Conservation (phyloP, 2,329 filamentous ascomycete species). For the Monosporascus sp. region DNA sequence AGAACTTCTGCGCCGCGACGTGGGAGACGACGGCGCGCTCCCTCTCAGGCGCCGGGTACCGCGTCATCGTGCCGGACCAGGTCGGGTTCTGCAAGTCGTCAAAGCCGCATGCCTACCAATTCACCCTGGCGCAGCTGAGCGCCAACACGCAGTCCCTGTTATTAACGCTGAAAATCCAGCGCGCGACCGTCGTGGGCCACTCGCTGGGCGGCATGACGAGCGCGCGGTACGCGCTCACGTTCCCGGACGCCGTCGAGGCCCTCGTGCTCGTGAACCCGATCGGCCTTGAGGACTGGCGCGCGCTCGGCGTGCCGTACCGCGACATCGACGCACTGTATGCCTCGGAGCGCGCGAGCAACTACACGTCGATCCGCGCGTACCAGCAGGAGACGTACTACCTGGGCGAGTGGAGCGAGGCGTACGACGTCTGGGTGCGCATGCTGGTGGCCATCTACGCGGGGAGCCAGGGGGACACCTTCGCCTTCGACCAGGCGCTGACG, state of each 20-base stretch:
- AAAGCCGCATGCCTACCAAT: conserved; percentile 47
- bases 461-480: conserved; percentile 35
- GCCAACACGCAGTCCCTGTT: conserved; percentile 46
- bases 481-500: conserved; percentile 43
- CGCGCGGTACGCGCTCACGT: conserved; percentile 46
- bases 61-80: conserved; percentile 49
- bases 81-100: conserved; percentile 54
- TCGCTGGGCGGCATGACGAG: conserved; percentile 52
- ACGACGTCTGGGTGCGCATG: conserved; percentile 53
- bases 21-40: conserved; percentile 43
- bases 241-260: conserved; percentile 35
- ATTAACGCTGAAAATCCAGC: conserved; percentile 35
- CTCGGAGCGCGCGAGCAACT: conserved; percentile 36
- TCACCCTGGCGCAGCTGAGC: conserved; percentile 45
- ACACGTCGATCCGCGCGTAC: conserved; percentile 39
- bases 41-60: conserved; percentile 40
- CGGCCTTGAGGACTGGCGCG: conserved; percentile 50
- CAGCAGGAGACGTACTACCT: conserved; percentile 45
- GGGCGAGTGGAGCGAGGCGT: conserved; percentile 41
- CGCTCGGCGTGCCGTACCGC: conserved; percentile 42
- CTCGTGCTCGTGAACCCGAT: conserved; percentile 48
- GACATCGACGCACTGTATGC: conserved; percentile 34
- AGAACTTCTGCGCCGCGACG: conserved; percentile 51
- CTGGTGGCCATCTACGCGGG: conserved; percentile 46
- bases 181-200: conserved; percentile 46